Evolutionary conservation across 2,329 filamentous ascomycete species (phyloP).

Genomic region (Phyllosticta paracitricarpa): DNA sequence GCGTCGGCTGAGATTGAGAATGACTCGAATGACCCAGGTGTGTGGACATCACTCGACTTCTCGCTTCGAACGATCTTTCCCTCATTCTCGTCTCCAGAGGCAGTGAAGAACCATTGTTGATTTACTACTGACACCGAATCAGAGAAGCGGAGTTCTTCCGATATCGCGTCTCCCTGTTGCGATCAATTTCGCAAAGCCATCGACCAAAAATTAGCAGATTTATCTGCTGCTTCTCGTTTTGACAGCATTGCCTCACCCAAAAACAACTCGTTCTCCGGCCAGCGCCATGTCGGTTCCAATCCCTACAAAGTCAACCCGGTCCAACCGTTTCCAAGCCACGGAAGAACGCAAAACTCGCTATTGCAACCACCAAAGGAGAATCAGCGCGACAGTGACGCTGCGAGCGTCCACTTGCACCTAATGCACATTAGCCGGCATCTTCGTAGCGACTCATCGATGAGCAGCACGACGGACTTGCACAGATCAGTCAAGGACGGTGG

Average conservation of each 20-base stretch:
- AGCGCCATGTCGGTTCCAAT: neutral
- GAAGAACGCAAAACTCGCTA: neutral
- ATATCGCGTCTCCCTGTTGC: neutral
- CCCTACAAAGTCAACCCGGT: neutral
- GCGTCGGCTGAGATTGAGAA: neutral
- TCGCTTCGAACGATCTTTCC: neutral
- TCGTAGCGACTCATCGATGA: constrained; percentile 23
- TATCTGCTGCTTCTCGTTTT: neutral
- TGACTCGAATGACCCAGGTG: neutral
- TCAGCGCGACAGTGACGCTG: neutral
- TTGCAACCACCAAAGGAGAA: neutral
- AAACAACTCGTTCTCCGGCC: neutral
- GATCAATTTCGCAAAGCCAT: neutral
- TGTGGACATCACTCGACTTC: neutral
- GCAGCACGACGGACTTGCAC: neutral
- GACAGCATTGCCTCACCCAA: neutral
- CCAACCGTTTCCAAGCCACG: neutral
- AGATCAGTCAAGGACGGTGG: neutral
- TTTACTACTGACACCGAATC: neutral
- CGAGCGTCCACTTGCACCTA: constrained; percentile 28
- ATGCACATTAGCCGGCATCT: constrained; percentile 38
- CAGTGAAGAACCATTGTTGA: neutral
- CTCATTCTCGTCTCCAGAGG: neutral
- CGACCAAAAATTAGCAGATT: neutral
- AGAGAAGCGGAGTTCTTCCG: neutral